A percentile compares a stretch with the other conserved stretches of the same genome.
phyloP scores from a whole-genome alignment of 768 basidiomycete species.

The Omphalotus guepiniiformis region DNA sequence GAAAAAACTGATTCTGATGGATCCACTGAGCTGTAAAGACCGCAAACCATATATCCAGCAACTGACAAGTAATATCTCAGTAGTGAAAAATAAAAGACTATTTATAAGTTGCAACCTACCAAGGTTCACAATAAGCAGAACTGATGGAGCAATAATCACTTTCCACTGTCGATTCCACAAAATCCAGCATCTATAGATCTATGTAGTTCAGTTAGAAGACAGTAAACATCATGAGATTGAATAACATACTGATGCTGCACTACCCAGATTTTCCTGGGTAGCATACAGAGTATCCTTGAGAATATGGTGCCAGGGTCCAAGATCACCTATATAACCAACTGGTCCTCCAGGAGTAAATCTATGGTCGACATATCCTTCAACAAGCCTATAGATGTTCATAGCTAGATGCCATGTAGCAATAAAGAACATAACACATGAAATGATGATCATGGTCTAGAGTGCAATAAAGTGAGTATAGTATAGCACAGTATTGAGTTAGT shows the following conservation, averaged over 20 bases:
- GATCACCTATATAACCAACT: constrained; percentile 12
- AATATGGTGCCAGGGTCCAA: constrained; percentile 16
- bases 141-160: constrained; percentile 12
- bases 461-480: not conserved
- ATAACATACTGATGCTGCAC: constrained; percentile 13
- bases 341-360: constrained; percentile 11
- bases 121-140: constrained; percentile 12
- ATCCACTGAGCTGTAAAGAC: constrained; percentile 7
- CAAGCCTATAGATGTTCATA: constrained; percentile 12
- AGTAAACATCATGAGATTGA: not conserved
- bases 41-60: constrained; percentile 14
- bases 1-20: constrained; percentile 14
- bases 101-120: constrained; percentile 4
- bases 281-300: constrained; percentile 16
- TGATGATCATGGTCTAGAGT: constrained; percentile 13
- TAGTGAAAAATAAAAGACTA: not conserved
- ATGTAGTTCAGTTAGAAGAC: not conserved
- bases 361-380: constrained; percentile 13
- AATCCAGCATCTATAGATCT: constrained; percentile 21
- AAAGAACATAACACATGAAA: constrained; percentile 16
- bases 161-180: constrained; percentile 13
- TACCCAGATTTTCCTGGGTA: constrained; percentile 16
- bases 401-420: constrained; percentile 15
- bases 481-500: not conserved
- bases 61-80: constrained; percentile 3